Conservation (phyloP, 306 rosid genomes). For the Psophocarpus tetragonolobus region DNA sequence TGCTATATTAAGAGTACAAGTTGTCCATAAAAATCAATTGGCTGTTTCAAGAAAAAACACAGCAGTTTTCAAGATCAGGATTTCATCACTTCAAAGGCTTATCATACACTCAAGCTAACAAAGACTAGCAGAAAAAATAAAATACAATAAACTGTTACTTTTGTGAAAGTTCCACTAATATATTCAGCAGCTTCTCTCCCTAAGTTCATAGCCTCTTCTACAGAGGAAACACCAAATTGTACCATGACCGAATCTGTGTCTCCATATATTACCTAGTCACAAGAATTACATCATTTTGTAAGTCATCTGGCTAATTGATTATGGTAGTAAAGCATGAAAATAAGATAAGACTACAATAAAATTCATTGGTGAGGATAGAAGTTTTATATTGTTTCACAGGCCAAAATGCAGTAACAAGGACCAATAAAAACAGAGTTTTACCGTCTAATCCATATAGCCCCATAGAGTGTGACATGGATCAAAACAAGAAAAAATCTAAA, state of each 20-base stretch:
- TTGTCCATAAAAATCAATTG: not conserved
- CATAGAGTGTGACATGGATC: constrained; percentile 3
- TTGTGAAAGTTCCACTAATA: constrained; percentile 79
- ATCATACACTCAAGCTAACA: constrained; percentile 6
- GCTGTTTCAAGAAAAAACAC: not conserved
- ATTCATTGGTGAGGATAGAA: constrained; percentile 17
- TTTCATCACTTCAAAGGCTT: constrained; percentile 1
- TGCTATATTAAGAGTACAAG: not conserved
- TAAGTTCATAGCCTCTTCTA: constrained; percentile 79
- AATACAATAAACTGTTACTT: constrained; percentile 46
- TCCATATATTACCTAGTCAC: constrained; percentile 83
- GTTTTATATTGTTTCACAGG: not conserved
- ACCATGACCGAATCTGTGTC: constrained; percentile 99
- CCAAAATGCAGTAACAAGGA: constrained; percentile 14
- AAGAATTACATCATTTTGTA: constrained; percentile 26
- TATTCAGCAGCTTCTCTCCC: constrained; percentile 96
- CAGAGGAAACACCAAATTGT: constrained; percentile 84
- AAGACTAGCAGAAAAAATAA: not conserved
- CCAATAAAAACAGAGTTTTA: constrained; percentile 15
- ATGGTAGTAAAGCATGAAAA: constrained; percentile 2
- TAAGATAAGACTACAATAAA: not conserved
- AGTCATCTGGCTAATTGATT: constrained; percentile 23
- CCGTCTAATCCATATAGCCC: constrained; percentile 7
- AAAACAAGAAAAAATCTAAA: constrained; percentile 22
- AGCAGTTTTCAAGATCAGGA: not conserved